Percentiles rank a stretch among this genome's conserved stretches.
These are phyloP conservation scores for Cyberlindnera subsufficiens DNA, from an alignment of 805 yeast species.

Conservation along the genomic window DNA sequence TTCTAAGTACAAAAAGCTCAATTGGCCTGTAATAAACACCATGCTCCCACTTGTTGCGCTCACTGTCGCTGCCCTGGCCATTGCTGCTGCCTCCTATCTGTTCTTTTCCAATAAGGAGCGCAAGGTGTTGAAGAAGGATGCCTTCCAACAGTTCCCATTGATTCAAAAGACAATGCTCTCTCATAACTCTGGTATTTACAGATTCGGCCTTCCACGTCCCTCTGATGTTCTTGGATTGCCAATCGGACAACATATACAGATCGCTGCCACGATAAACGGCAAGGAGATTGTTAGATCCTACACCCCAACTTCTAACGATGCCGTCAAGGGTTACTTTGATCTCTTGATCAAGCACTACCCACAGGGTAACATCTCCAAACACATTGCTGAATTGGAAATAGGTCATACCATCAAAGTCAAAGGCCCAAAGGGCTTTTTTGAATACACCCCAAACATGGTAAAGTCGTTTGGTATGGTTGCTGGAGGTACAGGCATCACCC, in stretches of 20 bases:
- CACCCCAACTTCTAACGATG: slow-evolving; percentile 84
- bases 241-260: slow-evolving; percentile 88
- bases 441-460: slow-evolving; percentile 75
- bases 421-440: slow-evolving; percentile 90
- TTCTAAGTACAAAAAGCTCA: background rate
- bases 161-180: slow-evolving; percentile 68
- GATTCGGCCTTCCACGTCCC: slow-evolving; percentile 75
- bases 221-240: slow-evolving; percentile 81
- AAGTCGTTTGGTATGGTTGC: slow-evolving; percentile 82
- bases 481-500: slow-evolving; percentile 96
- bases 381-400: slow-evolving; percentile 62
- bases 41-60: slow-evolving; percentile 2
- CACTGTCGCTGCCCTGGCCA: slow-evolving; percentile 9
- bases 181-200: slow-evolving; percentile 77
- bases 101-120: slow-evolving; percentile 8
- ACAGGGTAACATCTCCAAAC: slow-evolving; percentile 75
- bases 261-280: slow-evolving; percentile 69
- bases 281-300: slow-evolving; percentile 82
- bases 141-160: slow-evolving; percentile 74
- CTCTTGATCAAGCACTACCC: slow-evolving; percentile 82
- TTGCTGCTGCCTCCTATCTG: slow-evolving; percentile 6
- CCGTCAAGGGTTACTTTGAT: slow-evolving; percentile 76
- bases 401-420: slow-evolving; percentile 76
- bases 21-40: background rate
- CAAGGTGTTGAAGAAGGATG: slow-evolving; percentile 53